A percentile compares a stretch with the other conserved stretches of the same genome.
These are phyloP conservation scores for Quercus cerris DNA, from an alignment of 306 rosid species.

Conservation along the genomic window DNA sequence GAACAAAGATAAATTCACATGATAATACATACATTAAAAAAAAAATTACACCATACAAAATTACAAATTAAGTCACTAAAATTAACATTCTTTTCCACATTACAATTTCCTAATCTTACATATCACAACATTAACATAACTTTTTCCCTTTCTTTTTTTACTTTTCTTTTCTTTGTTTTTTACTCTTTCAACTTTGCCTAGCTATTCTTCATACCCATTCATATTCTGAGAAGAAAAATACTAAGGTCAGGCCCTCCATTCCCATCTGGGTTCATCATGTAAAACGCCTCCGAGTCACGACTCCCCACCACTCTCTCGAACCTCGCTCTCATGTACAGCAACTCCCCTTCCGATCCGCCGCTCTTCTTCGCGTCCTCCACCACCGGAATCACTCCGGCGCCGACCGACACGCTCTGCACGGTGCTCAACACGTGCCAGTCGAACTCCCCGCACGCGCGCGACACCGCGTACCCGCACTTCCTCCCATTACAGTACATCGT, in stretches of 20 bases:
- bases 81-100: background rate
- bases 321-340: constrained; percentile 89
- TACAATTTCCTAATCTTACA: background rate
- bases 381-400: constrained; percentile 87
- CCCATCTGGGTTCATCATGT: constrained; percentile 93
- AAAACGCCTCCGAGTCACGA: constrained; percentile 95
- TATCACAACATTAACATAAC: background rate
- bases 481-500: constrained; percentile 87
- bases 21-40: background rate
- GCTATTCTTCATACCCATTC: background rate
- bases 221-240: constrained; percentile 77
- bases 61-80: background rate
- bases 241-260: constrained; percentile 91
- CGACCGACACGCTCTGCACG: constrained; percentile 75
- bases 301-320: constrained; percentile 95
- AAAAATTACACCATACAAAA: background rate
- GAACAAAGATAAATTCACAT: background rate
- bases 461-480: constrained; percentile 62
- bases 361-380: constrained; percentile 39
- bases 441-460: constrained; percentile 65
- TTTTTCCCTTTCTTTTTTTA: background rate
- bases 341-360: constrained; percentile 61
- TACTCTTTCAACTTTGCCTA: background rate
- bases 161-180: background rate
- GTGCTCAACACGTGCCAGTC: constrained; percentile 69